Conservation (phyloP, 768 basidiomycete genomes). For the Steccherinum ochraceum region DNA sequence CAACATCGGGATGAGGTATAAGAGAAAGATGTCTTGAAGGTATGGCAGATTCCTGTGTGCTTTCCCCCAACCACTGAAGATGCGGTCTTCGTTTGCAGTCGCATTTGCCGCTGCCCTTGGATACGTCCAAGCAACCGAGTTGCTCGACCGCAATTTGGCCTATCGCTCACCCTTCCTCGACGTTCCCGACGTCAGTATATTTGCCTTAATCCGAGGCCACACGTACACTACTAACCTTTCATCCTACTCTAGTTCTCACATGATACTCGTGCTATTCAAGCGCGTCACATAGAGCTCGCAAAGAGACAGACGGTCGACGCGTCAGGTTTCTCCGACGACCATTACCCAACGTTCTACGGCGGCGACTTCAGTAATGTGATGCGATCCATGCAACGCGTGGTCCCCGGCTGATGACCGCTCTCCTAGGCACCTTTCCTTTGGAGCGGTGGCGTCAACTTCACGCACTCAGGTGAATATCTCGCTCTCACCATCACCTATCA, state of each 20-base stretch:
- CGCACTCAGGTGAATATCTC: slow-evolving; percentile 33
- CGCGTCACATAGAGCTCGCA: slow-evolving; percentile 28
- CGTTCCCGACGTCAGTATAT: slow-evolving; percentile 4
- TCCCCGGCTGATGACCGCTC: background rate
- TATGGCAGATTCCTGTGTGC: no score
- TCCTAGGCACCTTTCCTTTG: slow-evolving; percentile 38
- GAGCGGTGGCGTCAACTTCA: slow-evolving; percentile 46
- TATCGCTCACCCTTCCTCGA: slow-evolving; percentile 12
- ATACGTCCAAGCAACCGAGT: slow-evolving; percentile 10
- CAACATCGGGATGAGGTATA: no score
- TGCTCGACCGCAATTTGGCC: slow-evolving; percentile 10
- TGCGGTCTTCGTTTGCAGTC: background rate
- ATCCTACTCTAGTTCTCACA: slow-evolving; percentile 29
- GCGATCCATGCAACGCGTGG: background rate
- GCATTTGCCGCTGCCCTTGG: slow-evolving; percentile 19
- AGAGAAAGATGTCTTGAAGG: no score
- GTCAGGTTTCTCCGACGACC: slow-evolving; percentile 37
- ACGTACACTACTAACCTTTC: background rate
- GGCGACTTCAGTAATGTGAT: slow-evolving; percentile 43
- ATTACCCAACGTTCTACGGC: slow-evolving; percentile 45
- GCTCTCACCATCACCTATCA: background rate
- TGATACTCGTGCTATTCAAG: slow-evolving; percentile 30
- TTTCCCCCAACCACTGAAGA: no score
- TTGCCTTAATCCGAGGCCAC: no score
- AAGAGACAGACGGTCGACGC: slow-evolving; percentile 32